These are phyloP conservation scores for Globisporangium ultimum DNA, from an alignment of 352 stramenopile species.

Conservation along the genomic window DNA sequence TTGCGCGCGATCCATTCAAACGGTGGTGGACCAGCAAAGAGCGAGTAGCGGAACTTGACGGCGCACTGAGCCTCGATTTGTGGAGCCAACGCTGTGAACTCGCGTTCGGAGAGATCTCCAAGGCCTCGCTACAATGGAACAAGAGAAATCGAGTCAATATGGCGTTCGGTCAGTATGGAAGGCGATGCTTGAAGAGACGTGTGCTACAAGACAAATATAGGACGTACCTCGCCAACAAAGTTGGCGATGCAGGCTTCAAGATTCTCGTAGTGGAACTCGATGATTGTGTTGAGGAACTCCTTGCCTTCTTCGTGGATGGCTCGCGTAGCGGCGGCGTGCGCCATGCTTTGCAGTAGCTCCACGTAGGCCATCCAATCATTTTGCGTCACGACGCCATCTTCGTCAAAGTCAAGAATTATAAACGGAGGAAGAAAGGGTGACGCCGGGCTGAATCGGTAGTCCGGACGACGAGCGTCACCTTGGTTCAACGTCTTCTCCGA, in stretches of 20 bases:
- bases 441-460: too few species aligned
- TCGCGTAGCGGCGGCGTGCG: not conserved
- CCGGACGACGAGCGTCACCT: too few species aligned
- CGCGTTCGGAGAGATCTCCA: too few species aligned
- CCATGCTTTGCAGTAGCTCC: not conserved
- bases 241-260: conserved; percentile 20
- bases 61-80: conserved; percentile 30
- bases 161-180: too few species aligned
- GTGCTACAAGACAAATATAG: too few species aligned
- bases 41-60: conserved; percentile 45
- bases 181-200: too few species aligned
- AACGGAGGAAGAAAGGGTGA: too few species aligned
- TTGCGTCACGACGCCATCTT: too few species aligned
- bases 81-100: conserved; percentile 9
- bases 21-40: conserved; percentile 28
- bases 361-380: not conserved
- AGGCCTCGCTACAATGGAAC: conserved; percentile 6
- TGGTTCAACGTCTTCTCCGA: too few species aligned
- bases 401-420: too few species aligned
- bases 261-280: conserved; percentile 28
- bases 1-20: conserved; percentile 37
- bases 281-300: conserved; percentile 12
- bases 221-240: conserved; percentile 15
- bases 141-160: not conserved
- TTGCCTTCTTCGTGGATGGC: not conserved